These are phyloP conservation scores for Dichotomopilus funicola DNA, from an alignment of 2,329 filamentous ascomycete species.

Conservation along the genomic window DNA sequence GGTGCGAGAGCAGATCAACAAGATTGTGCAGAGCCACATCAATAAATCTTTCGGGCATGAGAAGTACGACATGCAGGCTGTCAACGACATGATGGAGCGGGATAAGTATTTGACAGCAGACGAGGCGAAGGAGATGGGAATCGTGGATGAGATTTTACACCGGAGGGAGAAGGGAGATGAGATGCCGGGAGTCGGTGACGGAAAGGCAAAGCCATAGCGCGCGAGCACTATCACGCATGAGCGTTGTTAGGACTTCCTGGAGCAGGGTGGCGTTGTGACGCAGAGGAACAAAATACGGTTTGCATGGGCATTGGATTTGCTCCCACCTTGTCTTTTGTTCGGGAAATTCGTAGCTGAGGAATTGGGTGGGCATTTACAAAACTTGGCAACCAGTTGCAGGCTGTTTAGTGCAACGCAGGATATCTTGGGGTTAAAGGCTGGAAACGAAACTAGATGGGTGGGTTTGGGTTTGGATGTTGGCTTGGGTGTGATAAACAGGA, in stretches of 20 bases:
- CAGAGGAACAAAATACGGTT: background rate
- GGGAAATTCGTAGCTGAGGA: background rate
- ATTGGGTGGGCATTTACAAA: no score
- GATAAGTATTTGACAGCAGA: conserved; percentile 89
- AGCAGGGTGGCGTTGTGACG: background rate
- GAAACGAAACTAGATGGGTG: no score
- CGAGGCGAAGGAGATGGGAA: conserved; percentile 82
- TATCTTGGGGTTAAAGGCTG: no score
- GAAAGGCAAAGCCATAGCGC: conserved; percentile 18
- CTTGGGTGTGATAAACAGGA: no score
- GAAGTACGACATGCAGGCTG: conserved; percentile 71
- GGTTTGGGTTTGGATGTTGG: no score
- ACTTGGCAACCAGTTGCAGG: no score
- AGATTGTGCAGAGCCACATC: conserved; percentile 81
- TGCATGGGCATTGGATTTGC: background rate
- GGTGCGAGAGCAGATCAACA: conserved; percentile 76
- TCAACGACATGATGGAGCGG: conserved; percentile 93
- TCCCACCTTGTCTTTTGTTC: background rate
- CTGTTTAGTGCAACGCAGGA: no score
- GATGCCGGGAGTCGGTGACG: conserved; percentile 14
- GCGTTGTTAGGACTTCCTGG: conserved; percentile 9
- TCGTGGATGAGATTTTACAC: conserved; percentile 83
- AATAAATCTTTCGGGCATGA: conserved; percentile 70
- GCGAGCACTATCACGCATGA: conserved; percentile 13
- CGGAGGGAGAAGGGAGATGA: conserved; percentile 49